Evolutionary conservation across 2,329 filamentous ascomycete genomes (phyloP), one percentile per base, ranked within the genome.

Genomic region (Neonectria coccinea): DNA sequence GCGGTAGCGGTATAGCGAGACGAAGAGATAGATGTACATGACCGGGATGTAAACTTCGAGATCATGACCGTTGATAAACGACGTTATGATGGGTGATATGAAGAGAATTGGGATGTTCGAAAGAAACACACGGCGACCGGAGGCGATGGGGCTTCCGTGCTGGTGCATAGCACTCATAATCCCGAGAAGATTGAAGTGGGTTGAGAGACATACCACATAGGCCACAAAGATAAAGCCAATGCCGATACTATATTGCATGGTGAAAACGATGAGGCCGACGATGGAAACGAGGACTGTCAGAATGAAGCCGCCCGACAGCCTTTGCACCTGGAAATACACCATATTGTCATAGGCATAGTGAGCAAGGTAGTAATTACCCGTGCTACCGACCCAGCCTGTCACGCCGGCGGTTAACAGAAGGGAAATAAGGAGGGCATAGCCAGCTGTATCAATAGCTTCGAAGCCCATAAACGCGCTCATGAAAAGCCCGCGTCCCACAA

Each of bases 331-430:
- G 9, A 69, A 69, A 25, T 69, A 69, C 10, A 68, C 59, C 67
- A 69, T 69, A 6, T 68, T 69, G 5, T 69, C 67, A 16, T 69
- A 69, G 2, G 67, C 67, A 29, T 69, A 69, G n/a, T 69, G 66
- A 2, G 67, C 66, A 11, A 68, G 56, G 25, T 69, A 69, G 25
- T 53, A 69, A 18, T 68, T 59, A 2, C 67, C 67, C 5, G 55
- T 62, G 20, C 67, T 69, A 2, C 67, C 67, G 1, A 68, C 67
- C 67, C 67, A 69, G 2, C 67, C 67, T 2, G 66, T 69, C 1
- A 69, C 66, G 27, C 67, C 67, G 22, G 67, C 67, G 5, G 66
- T 69, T 11, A 69, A 6, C 1, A 69, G 48, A 20, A 69, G 56
- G 0, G 67, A 63, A 6, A 57, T 52, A 7, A 69, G 51, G 12